Evolutionary conservation across 1,139 yeast species (phyloP).

Genomic region (Saccharomyces uvarum): DNA sequence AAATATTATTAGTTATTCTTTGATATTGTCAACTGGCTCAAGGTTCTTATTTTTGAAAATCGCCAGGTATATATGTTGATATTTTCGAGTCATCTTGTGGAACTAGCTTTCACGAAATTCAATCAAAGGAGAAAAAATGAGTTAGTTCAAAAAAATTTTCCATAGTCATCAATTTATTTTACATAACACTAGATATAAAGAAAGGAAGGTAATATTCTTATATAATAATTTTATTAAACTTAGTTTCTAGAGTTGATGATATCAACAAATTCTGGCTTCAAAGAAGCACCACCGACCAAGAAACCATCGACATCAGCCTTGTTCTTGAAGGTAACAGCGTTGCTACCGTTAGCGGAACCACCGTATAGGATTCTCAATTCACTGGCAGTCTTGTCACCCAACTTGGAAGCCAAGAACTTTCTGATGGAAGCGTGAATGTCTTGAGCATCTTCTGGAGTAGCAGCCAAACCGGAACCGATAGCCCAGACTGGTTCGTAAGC

Average conservation of each 20-base stretch:
- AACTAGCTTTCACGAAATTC: neutral
- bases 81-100: too few relatives aligned
- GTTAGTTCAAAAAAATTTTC: neutral
- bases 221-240: conserved; percentile 11
- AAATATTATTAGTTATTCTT: too few relatives aligned
- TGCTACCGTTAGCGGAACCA: conserved; percentile 96
- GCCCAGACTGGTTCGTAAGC: conserved; percentile 99
- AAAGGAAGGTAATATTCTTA: conserved; percentile 2
- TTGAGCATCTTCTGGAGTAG: conserved; percentile 96
- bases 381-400: conserved; percentile 73
- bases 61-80: too few relatives aligned
- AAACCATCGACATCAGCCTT: conserved; percentile 94
- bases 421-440: conserved; percentile 88
- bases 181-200: conserved; percentile 3
- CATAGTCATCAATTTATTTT: neutral
- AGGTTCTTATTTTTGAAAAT: too few relatives aligned
- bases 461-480: conserved; percentile 98
- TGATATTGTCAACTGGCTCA: too few relatives aligned
- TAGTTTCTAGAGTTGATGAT: conserved; percentile 87
- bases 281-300: conserved; percentile 99
- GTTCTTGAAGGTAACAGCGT: conserved; percentile 83
- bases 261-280: conserved; percentile 95
- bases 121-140: neutral
- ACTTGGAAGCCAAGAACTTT: conserved; percentile 65
- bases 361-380: conserved; percentile 90